phyloP scores from a whole-genome alignment of 192 early-diverging fungal species.

The Mortierella hygrophila region DNA sequence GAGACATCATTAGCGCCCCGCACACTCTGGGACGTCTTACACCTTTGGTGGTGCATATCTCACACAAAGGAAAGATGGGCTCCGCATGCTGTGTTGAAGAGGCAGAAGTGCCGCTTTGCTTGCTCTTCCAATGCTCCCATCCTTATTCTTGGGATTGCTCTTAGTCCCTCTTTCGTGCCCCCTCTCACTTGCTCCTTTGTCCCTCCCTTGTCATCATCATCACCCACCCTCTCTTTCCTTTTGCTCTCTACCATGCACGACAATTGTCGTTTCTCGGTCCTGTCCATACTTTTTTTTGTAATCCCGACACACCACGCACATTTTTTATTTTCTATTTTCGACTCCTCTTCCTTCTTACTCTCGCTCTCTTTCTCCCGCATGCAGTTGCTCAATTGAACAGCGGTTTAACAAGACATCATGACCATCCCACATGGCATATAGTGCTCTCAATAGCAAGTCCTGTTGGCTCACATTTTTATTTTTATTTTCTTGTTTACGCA shows the following conservation, averaged over 20 bases:
- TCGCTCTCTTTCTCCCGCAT: background rate
- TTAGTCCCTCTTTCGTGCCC: background rate
- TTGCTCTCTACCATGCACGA: background rate
- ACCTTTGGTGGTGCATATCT: background rate
- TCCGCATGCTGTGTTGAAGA: conserved; percentile 1
- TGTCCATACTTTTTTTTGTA: background rate
- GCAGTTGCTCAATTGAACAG: background rate
- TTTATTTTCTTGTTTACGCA: background rate
- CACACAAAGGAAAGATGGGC: background rate
- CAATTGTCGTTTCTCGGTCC: background rate
- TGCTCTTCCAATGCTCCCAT: conserved; percentile 6
- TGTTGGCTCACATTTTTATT: background rate
- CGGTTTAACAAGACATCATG: background rate
- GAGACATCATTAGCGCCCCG: conserved; percentile 6
- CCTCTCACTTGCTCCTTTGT: background rate
- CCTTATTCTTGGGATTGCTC: background rate
- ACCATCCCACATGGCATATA: conserved; percentile 2
- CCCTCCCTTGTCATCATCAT: background rate
- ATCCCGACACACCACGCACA: conserved; percentile 3
- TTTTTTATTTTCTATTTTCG: conserved; percentile 13
- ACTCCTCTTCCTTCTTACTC: background rate
- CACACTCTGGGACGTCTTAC: background rate
- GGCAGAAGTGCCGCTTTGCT: conserved; percentile 5
- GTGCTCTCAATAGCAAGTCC: background rate
- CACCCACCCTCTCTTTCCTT: background rate